Evolutionary conservation across 2,329 filamentous ascomycete genomes (phyloP).

Genomic region (Ophiostoma sp.): DNA sequence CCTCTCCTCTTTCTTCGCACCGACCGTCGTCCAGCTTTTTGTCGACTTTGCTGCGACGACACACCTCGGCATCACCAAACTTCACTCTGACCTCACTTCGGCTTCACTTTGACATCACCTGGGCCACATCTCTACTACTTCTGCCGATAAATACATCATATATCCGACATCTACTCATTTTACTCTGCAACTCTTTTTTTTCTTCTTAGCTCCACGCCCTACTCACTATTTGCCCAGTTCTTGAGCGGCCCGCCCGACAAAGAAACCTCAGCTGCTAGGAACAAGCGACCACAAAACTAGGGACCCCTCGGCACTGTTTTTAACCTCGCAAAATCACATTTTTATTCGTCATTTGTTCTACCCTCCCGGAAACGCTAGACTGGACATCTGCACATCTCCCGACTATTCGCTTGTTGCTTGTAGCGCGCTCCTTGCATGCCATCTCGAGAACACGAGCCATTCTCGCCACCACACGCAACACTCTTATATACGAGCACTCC

Average conservation of each 20-base stretch:
- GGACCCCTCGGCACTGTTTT: not conserved
- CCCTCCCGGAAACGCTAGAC: not conserved
- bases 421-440: not conserved
- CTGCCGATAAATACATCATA: not conserved
- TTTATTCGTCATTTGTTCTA: not conserved
- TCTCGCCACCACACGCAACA: not conserved
- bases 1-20: not conserved
- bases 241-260: slow-evolving; percentile 3
- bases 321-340: not conserved
- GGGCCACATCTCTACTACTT: not conserved
- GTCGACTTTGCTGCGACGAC: slow-evolving; percentile 4
- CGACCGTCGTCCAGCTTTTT: slow-evolving; percentile 5
- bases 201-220: not conserved
- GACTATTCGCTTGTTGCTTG: not conserved
- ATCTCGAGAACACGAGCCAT: not conserved
- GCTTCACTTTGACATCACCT: too few species aligned
- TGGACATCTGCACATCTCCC: slow-evolving; percentile 10
- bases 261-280: not conserved
- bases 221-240: not conserved
- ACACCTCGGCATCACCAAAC: slow-evolving; percentile 5
- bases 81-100: not conserved
- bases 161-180: not conserved
- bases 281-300: slow-evolving; percentile 1
- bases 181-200: not conserved
- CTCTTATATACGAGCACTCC: slow-evolving; percentile 3